These are phyloP conservation scores for Gaeumannomyces sp. DNA, from an alignment of 2,329 filamentous ascomycete genomes.

Conservation along the genomic window DNA sequence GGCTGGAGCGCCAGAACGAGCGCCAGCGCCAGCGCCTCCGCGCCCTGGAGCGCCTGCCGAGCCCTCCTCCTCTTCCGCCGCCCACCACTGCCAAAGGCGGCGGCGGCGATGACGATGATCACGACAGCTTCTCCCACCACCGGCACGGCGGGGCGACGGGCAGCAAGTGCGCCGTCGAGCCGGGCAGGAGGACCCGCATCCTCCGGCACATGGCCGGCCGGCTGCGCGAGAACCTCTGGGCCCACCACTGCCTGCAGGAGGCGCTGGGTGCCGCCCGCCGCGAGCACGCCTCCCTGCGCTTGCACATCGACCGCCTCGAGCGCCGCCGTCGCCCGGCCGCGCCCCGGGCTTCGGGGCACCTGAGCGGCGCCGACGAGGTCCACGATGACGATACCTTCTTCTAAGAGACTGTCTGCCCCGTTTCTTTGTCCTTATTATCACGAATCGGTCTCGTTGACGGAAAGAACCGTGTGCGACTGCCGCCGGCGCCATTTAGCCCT, in stretches of 20 bases:
- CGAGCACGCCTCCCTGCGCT: conserved; percentile 2
- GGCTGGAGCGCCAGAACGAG: conserved; percentile 7
- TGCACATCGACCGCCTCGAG: conserved; percentile 8
- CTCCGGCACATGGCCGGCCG: conserved; percentile 13
- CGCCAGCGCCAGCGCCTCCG: conserved; percentile 4
- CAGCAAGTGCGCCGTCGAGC: conserved; percentile 9
- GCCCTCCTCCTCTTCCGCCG: background rate
- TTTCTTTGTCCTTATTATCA: background rate
- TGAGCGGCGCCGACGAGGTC: too few species aligned
- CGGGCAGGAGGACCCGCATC: conserved; percentile 18
- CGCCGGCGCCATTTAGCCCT: too few species aligned
- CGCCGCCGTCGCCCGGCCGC: conserved; percentile 10
- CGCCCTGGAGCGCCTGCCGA: conserved; percentile 1
- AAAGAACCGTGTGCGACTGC: background rate
- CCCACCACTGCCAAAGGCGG: background rate
- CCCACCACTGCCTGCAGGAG: conserved; percentile 6
- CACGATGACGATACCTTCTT: background rate
- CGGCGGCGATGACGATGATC: background rate
- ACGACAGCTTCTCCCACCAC: background rate
- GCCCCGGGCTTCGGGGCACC: conserved; percentile 7
- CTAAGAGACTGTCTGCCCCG: background rate
- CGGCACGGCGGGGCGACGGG: background rate
- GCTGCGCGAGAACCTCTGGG: conserved; percentile 16
- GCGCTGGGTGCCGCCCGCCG: background rate
- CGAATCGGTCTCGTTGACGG: background rate